These are phyloP conservation scores for Claviceps capensis DNA, from an alignment of 2,329 filamentous ascomycete genomes.

Conservation along the genomic window DNA sequence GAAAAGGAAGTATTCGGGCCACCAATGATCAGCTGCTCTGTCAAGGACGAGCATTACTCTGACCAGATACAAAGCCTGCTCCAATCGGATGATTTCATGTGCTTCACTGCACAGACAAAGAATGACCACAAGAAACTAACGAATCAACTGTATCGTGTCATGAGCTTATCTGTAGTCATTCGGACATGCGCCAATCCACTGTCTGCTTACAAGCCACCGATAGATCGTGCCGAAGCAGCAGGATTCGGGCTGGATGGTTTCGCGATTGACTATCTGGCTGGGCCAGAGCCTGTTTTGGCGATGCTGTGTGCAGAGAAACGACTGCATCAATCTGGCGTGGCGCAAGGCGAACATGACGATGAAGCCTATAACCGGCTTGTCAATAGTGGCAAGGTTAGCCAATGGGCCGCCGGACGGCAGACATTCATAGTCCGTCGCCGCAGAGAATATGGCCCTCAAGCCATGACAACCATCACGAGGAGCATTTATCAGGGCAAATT, in stretches of 20 bases:
- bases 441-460: constrained; percentile 65
- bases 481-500: constrained; percentile 45
- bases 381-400: constrained; percentile 40
- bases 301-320: constrained; percentile 70
- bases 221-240: constrained; percentile 41
- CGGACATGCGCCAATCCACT: constrained; percentile 46
- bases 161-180: constrained; percentile 60
- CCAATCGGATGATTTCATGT: constrained; percentile 38
- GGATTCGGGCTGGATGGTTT: constrained; percentile 62
- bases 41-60: constrained; percentile 57
- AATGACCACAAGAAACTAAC: constrained; percentile 65
- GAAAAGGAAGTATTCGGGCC: constrained; percentile 69
- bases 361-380: constrained; percentile 55
- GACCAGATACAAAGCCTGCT: constrained; percentile 40
- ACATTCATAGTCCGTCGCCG: constrained; percentile 55
- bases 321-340: constrained; percentile 56
- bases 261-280: constrained; percentile 64
- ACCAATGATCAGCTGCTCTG: constrained; percentile 63
- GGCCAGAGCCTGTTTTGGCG: constrained; percentile 69
- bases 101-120: constrained; percentile 63
- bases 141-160: constrained; percentile 44
- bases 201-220: constrained; percentile 37
- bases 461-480: constrained; percentile 54
- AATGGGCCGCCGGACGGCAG: constrained; percentile 56
- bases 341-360: constrained; percentile 47